These are phyloP conservation scores for Venturia effusa DNA, from an alignment of 2,329 filamentous ascomycete species.

Conservation along the genomic window DNA sequence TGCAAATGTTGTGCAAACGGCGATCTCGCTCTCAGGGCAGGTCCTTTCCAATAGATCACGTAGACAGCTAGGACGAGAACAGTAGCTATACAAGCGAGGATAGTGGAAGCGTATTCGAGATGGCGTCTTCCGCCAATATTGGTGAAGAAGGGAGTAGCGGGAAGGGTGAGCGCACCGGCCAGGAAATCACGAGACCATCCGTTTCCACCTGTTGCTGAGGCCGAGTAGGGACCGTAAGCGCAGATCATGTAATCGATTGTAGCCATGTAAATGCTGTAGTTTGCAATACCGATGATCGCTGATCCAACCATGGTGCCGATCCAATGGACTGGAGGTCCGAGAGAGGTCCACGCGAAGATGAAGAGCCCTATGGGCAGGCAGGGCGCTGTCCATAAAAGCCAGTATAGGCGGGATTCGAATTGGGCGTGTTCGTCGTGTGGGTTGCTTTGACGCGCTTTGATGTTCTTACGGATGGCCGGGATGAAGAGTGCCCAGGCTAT, in stretches of 20 bases:
- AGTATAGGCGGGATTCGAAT: constrained; percentile 42
- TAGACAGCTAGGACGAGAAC: constrained; percentile 39
- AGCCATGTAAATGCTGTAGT: constrained; percentile 65
- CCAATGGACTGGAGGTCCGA: constrained; percentile 54
- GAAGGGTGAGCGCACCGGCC: constrained; percentile 59
- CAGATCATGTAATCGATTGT: constrained; percentile 71
- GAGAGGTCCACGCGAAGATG: constrained; percentile 58
- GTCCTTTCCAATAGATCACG: constrained; percentile 46
- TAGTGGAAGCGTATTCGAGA: constrained; percentile 42
- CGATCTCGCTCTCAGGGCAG: constrained; percentile 39
- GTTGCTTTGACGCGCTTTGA: constrained; percentile 28
- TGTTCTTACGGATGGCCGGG: constrained; percentile 28
- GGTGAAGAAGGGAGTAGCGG: constrained; percentile 10
- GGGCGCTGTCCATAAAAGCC: constrained; percentile 48
- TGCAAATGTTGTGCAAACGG: constrained; percentile 41
- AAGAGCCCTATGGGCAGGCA: constrained; percentile 57
- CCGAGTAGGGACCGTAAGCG: constrained; percentile 61
- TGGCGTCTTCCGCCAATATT: constrained; percentile 26
- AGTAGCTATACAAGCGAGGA: constrained; percentile 42
- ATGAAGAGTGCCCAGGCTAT: constrained; percentile 53
- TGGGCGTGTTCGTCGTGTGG: constrained; percentile 10
- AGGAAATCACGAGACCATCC: constrained; percentile 65
- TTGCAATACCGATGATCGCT: constrained; percentile 59
- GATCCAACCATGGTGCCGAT: constrained; percentile 56
- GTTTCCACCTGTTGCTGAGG: constrained; percentile 66